phyloP scores from a whole-genome alignment of 73 alveolate genomes.

The Durusdinium trenchii region DNA sequence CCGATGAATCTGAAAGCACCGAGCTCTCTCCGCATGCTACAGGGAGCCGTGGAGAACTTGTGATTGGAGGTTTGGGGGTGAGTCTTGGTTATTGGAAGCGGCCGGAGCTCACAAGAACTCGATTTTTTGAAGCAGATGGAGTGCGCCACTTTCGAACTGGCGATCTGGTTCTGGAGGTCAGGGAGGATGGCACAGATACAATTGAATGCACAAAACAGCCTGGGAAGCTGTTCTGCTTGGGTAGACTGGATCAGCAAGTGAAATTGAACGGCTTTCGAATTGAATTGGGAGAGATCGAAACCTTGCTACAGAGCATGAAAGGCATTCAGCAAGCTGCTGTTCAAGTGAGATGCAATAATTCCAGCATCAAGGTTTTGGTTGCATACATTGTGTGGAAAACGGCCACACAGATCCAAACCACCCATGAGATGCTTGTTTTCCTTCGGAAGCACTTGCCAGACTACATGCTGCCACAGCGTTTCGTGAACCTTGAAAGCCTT shows the following conservation, averaged over 20 bases:
- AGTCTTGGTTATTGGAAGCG: constrained; percentile 46
- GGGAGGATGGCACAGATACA: background rate
- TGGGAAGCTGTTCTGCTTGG: constrained; percentile 20
- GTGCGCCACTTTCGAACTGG: constrained; percentile 13
- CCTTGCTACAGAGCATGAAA: background rate
- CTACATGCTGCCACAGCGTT: constrained; percentile 64
- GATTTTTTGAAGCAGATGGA: constrained; percentile 29
- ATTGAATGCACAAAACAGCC: background rate
- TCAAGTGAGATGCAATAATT: constrained; percentile 26
- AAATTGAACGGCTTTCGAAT: constrained; percentile 68
- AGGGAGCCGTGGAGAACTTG: constrained; percentile 8
- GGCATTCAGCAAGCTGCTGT: constrained; percentile 32
- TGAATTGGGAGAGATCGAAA: constrained; percentile 51
- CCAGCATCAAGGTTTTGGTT: background rate
- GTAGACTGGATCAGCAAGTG: constrained; percentile 57
- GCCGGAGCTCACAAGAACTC: constrained; percentile 53
- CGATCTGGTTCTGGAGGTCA: background rate
- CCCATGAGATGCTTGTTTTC: background rate
- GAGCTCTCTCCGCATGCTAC: background rate
- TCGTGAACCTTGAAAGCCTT: background rate
- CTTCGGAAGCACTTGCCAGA: constrained; percentile 64
- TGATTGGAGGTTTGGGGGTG: constrained; percentile 62
- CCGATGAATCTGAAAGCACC: background rate
- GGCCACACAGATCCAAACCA: background rate
- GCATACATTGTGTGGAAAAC: constrained; percentile 46